Evolutionary conservation across 169 alveolate species (phyloP), one percentile per base, ranked within the genome.

Genomic region (Sarcocystis neurona): DNA sequence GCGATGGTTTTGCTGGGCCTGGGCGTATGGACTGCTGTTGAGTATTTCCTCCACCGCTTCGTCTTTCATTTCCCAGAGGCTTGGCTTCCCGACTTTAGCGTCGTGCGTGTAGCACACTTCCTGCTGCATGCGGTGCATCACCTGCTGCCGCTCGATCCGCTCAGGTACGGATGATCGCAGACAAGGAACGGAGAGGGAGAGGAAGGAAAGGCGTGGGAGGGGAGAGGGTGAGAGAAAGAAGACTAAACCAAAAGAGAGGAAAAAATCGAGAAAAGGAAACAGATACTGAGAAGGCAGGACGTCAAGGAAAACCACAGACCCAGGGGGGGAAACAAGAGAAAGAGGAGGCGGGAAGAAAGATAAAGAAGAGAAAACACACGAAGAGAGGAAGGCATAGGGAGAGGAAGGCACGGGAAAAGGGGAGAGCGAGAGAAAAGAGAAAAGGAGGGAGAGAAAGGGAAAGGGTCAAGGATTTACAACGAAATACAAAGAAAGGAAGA

Each of bases 51-150:
- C 58, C 97, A 94, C 43, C 84, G 97, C 75, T 95, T 92, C 58
- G 37, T 93, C 20, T 94, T 95, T 82, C 97, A 95, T 72, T 79
- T 79, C 43, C 80, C 92, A 30, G 97, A 95, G 78, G 70, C 43
- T 4, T 47, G 72, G 60, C 84, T 93, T 3, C 95, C 94, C 30
- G 92, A 91, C 39, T 46, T 32, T 48, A 79, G 82, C 48, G 41
- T 27, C n/a, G 77, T 66, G 10, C 87, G 78, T 66, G 50, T 53
- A 5, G 41, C 89, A 5, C 97, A 95, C 88, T 95, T 92, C 84
- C 60, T 90, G 20, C 32, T 92, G 60, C 97, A 95, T 58, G 95
- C 96, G 18, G 93, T 95, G 27, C 97, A 95, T 79, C 97, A 95
- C 87, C 93, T 94, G 48, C 93, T 92, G 92, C 97, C 97, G 23